Evolutionary conservation across 441 rosid genomes (phyloP).

Genomic region (Adansonia gregorii): DNA sequence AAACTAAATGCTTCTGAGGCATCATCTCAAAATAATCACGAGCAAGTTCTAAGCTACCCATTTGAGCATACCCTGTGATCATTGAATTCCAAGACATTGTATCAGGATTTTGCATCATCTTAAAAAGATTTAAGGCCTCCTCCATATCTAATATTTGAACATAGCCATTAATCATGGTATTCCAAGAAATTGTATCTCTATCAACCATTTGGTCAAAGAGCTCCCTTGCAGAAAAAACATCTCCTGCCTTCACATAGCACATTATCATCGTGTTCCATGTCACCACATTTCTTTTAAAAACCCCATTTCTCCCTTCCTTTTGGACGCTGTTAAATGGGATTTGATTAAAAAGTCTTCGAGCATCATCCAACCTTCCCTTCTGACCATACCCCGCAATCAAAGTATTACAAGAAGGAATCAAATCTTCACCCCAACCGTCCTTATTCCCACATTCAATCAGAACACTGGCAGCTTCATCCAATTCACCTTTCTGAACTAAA

Average conservation of each 20-base stretch:
- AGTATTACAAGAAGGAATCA: conserved; percentile 29
- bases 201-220: conserved; percentile 35
- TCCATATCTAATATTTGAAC: conserved; percentile 29
- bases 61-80: conserved; percentile 23
- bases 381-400: conserved; percentile 28
- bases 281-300: conserved; percentile 28
- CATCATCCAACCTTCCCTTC: conserved; percentile 29
- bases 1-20: conserved; percentile 24
- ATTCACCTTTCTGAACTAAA: conserved; percentile 18
- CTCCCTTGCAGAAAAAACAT: conserved; percentile 32
- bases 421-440: not conserved
- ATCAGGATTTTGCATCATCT: conserved; percentile 35
- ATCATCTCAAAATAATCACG: conserved; percentile 23
- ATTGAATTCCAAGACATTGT: conserved; percentile 35
- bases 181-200: conserved; percentile 33
- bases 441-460: conserved; percentile 15
- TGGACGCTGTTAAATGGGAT: conserved; percentile 10
- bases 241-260: conserved; percentile 37
- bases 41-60: conserved; percentile 27
- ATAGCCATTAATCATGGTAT: conserved; percentile 42
- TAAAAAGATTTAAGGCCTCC: conserved; percentile 39
- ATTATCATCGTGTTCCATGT: conserved; percentile 35
- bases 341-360: conserved; percentile 26
- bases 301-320: conserved; percentile 6
- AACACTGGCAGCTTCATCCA: conserved; percentile 26